A percentile compares a stretch with the other conserved stretches of the same genome.
phyloP scores from a whole-genome alignment of 345 rosid genomes.

The Erysimum cheiranthoides region DNA sequence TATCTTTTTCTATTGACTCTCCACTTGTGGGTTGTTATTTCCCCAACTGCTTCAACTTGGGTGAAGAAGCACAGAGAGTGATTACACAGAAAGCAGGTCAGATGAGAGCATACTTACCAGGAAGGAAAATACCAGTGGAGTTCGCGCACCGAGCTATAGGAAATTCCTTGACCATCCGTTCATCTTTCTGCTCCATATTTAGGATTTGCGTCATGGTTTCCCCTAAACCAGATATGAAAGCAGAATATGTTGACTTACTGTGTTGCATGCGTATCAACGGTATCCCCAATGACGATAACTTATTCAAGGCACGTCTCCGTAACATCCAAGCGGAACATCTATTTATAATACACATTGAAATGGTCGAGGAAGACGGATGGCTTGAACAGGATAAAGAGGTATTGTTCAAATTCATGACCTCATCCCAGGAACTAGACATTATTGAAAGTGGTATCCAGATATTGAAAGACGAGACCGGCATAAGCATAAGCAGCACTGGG shows the following conservation, averaged over 20 bases:
- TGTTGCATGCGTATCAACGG: not conserved
- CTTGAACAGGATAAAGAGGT: slow-evolving; percentile 2
- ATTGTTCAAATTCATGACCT: not conserved
- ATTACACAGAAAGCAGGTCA: not conserved
- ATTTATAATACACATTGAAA: not conserved
- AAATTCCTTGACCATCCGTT: slow-evolving; percentile 4
- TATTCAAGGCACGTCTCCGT: not conserved
- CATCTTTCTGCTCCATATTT: not conserved
- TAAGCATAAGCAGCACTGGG: not conserved
- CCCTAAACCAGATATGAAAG: not conserved
- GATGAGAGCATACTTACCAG: not conserved
- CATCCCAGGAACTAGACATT: not conserved
- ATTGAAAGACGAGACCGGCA: not conserved
- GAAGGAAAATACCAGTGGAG: not conserved
- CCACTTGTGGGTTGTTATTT: not conserved
- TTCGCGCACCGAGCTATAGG: slow-evolving; percentile 13
- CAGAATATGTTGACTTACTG: not conserved
- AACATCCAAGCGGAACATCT: not conserved
- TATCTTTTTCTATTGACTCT: not conserved
- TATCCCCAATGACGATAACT: not conserved
- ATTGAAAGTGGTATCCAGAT: slow-evolving; percentile 10
- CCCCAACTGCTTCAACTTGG: slow-evolving; percentile 6
- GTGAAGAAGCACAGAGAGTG: not conserved
- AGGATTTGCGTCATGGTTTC: not conserved
- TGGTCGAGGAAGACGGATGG: slow-evolving; percentile 1